phyloP scores from a whole-genome alignment of 495 filamentous ascomycete species.

The Tuber umbilicatum region DNA sequence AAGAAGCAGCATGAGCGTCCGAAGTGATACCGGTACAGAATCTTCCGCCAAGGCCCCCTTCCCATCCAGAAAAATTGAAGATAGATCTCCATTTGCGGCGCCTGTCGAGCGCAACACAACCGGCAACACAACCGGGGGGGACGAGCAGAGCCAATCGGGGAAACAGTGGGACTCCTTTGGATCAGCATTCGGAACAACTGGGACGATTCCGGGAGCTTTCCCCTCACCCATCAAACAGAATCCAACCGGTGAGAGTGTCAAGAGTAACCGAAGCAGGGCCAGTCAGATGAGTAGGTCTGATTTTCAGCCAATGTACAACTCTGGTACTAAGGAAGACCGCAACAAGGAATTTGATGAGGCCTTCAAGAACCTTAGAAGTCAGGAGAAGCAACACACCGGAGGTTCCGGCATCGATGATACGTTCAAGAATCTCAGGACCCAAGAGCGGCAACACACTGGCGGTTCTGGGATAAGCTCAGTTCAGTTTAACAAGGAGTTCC shows the following conservation, averaged over 20 bases:
- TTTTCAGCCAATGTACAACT: constrained; percentile 24
- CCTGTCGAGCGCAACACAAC: constrained; percentile 35
- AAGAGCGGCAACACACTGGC: constrained; percentile 45
- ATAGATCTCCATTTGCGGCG: constrained; percentile 44
- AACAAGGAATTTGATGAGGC: constrained; percentile 75
- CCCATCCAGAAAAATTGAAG: constrained; percentile 33
- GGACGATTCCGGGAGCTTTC: constrained; percentile 43
- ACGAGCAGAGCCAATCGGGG: constrained; percentile 17
- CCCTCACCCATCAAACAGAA: constrained; percentile 51
- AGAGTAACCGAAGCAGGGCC: constrained; percentile 39
- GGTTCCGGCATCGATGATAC: constrained; percentile 48
- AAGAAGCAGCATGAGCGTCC: constrained; percentile 39
- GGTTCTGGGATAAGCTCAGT: constrained; percentile 42
- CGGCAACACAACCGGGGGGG: constrained; percentile 37
- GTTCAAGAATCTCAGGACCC: constrained; percentile 52
- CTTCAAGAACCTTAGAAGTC: constrained; percentile 52
- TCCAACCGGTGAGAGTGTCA: constrained; percentile 50
- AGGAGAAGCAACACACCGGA: constrained; percentile 45
- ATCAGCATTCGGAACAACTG: constrained; percentile 8
- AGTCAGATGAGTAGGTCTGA: constrained; percentile 45
- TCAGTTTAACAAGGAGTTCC: constrained; percentile 70
- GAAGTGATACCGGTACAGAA: constrained; percentile 41
- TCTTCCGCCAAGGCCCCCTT: constrained; percentile 34
- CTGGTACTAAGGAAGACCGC: constrained; percentile 46
- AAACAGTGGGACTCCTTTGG: constrained; percentile 40